phyloP scores from a whole-genome alignment of 768 basidiomycete genomes.

The Cystoderma amianthinum region DNA sequence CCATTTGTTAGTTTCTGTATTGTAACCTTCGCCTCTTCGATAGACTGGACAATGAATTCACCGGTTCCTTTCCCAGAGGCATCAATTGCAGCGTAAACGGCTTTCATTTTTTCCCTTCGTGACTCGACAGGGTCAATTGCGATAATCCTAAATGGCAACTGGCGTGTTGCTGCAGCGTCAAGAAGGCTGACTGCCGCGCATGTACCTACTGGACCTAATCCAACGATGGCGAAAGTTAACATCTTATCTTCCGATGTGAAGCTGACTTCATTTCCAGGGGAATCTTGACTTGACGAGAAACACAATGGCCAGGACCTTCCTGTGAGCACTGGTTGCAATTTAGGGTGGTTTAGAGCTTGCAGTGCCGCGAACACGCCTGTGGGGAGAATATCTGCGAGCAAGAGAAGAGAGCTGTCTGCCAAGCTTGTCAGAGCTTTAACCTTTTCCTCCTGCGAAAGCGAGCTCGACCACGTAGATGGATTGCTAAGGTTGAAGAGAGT shows the following conservation, averaged over 20 bases:
- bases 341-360: slow-evolving; percentile 69
- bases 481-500: slow-evolving; percentile 61
- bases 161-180: slow-evolving; percentile 43
- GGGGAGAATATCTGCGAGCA: slow-evolving; percentile 75
- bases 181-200: slow-evolving; percentile 61
- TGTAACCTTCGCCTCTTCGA: slow-evolving; percentile 42
- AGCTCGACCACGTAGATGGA: slow-evolving; percentile 37
- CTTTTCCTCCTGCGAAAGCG: slow-evolving; percentile 25
- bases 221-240: slow-evolving; percentile 61
- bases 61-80: slow-evolving; percentile 36
- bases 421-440: slow-evolving; percentile 32
- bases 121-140: slow-evolving; percentile 56
- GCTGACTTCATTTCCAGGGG: slow-evolving; percentile 19
- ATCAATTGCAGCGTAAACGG: slow-evolving; percentile 46
- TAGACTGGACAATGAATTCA: slow-evolving; percentile 41
- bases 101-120: slow-evolving; percentile 53
- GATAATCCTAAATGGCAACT: slow-evolving; percentile 46
- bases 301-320: slow-evolving; percentile 54
- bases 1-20: slow-evolving; percentile 47
- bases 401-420: slow-evolving; percentile 58
- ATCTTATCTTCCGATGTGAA: slow-evolving; percentile 39
- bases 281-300: slow-evolving; percentile 17
- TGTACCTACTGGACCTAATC: slow-evolving; percentile 75
- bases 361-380: slow-evolving; percentile 74
- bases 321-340: slow-evolving; percentile 52